These are phyloP conservation scores for Cercospora nicotianae DNA, from an alignment of 2,329 filamentous ascomycete genomes.

Conservation along the genomic window DNA sequence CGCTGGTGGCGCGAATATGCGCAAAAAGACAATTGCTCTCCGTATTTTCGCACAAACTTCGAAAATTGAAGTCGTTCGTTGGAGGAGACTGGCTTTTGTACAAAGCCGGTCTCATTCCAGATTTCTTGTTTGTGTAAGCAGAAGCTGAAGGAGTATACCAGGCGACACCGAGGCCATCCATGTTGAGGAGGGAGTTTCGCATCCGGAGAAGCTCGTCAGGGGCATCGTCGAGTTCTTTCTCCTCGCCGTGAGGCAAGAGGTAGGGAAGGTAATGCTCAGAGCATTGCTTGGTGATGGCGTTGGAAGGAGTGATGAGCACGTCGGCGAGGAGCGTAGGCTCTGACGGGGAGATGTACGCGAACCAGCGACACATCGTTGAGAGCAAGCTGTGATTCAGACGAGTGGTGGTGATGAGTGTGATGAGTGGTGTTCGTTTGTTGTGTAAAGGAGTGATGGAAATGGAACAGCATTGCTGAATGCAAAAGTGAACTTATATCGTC, in stretches of 20 bases:
- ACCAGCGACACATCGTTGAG: slow-evolving; percentile 47
- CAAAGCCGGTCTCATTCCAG: slow-evolving; percentile 46
- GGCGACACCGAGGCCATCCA: slow-evolving; percentile 41
- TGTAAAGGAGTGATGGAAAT: background rate
- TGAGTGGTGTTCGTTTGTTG: background rate
- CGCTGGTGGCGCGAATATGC: slow-evolving; percentile 54
- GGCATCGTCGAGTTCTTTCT: slow-evolving; percentile 40
- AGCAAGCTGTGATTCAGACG: background rate
- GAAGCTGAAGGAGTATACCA: slow-evolving; percentile 51
- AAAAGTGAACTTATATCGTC: background rate
- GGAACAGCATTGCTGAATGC: background rate
- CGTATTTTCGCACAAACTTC: slow-evolving; percentile 52
- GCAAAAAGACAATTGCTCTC: slow-evolving; percentile 52
- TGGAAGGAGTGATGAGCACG: slow-evolving; percentile 52
- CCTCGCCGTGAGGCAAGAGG: slow-evolving; percentile 49
- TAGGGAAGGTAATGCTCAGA: slow-evolving; percentile 54
- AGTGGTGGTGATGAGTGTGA: background rate
- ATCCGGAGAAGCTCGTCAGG: slow-evolving; percentile 45
- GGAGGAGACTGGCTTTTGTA: slow-evolving; percentile 54
- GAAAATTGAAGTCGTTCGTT: slow-evolving; percentile 56
- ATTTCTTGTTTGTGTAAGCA: slow-evolving; percentile 33
- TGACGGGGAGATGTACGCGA: slow-evolving; percentile 53
- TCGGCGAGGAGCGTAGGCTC: slow-evolving; percentile 57
- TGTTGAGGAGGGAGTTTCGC: slow-evolving; percentile 55
- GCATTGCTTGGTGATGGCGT: slow-evolving; percentile 36